Base-by-base conservation (phyloP, 202 grass and related monocot genomes). In the Setaria viridis region DNA sequence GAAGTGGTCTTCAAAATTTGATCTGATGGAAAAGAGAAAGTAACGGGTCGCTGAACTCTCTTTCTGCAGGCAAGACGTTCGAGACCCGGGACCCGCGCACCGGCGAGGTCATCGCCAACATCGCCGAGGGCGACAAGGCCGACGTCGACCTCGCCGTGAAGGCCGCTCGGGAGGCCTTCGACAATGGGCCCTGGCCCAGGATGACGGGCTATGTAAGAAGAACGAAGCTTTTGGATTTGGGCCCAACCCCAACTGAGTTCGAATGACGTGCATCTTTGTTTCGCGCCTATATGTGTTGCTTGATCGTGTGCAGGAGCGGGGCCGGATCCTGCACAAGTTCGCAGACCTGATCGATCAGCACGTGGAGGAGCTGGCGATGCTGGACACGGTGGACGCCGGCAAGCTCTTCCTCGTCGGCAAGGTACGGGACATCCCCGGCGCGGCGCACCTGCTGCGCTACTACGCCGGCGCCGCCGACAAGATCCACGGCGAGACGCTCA, bases 401-500 rank as follows among this genome's bases (percentile, higher is more conserved):
- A 98, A 98, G 89, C 82, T 98, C 7, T 93, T 98, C 91, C 9
- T 2, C 3, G 33, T 78, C 3, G 86, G 92, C n/a, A 97, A 92
- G 77, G 5, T 77, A 19, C 2, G 71, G 5, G 94, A 97, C 88
- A 89, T 97, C 70, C 92, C 94, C 1, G 30, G 45, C 34, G 74
- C 47, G 12, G 70, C 81, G 1, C 87, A 67, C 69, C 35, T 97
- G 25, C 88, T 97, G 3, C 88, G 94, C 7, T 97, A 94, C 90
- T 97, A 94, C 81, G 92, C 94, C 2, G 94, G 94, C 33, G 94
- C 94, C 8, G 94, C 94, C 9, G 92, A 97, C 83, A 97, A 97
- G 83, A 78, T 97, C 74, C 92, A 97, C 86, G 94, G 94, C 7
- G 88, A 80, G 78, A 97, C 88, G 42, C 90, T 97, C 5, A 97